These are phyloP conservation scores for Bipolaris oryzae DNA, from an alignment of 2,329 filamentous ascomycete species.

Conservation along the genomic window DNA sequence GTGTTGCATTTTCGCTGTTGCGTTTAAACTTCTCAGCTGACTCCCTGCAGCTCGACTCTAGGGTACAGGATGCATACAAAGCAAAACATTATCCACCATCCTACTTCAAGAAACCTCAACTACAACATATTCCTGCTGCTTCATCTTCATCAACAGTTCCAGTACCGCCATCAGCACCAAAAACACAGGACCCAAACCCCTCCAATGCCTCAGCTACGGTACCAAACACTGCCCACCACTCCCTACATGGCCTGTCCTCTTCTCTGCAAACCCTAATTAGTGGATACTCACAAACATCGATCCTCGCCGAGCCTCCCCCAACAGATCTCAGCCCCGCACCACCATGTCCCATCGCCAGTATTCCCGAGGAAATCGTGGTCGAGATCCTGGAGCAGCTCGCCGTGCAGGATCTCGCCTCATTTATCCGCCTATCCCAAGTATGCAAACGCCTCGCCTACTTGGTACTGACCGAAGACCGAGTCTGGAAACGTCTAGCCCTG, in stretches of 20 bases:
- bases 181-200: conserved; percentile 53
- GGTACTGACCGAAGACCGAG: conserved; percentile 78
- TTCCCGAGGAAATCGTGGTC: conserved; percentile 84
- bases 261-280: conserved; percentile 72
- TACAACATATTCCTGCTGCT: conserved; percentile 10
- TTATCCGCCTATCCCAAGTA: conserved; percentile 76
- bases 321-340: conserved; percentile 74
- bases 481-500: conserved; percentile 81
- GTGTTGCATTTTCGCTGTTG: conserved; percentile 29
- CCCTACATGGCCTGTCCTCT: conserved; percentile 61
- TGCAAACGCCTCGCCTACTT: conserved; percentile 89
- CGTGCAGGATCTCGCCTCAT: conserved; percentile 74
- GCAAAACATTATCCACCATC: conserved; percentile 85
- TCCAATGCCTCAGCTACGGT: conserved; percentile 60
- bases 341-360: conserved; percentile 76
- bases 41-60: conserved; percentile 71
- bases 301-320: conserved; percentile 69
- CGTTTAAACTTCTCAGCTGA: conserved; percentile 9
- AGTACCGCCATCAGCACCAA: conserved; percentile 42
- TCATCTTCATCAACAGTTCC: conserved; percentile 10
- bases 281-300: conserved; percentile 73
- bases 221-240: conserved; percentile 62
- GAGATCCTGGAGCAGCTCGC: conserved; percentile 79
- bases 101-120: conserved; percentile 48
- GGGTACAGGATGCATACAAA: conserved; percentile 84